These are phyloP conservation scores for Zopfia rhizophila DNA, from an alignment of 2,329 filamentous ascomycete genomes.

Conservation along the genomic window DNA sequence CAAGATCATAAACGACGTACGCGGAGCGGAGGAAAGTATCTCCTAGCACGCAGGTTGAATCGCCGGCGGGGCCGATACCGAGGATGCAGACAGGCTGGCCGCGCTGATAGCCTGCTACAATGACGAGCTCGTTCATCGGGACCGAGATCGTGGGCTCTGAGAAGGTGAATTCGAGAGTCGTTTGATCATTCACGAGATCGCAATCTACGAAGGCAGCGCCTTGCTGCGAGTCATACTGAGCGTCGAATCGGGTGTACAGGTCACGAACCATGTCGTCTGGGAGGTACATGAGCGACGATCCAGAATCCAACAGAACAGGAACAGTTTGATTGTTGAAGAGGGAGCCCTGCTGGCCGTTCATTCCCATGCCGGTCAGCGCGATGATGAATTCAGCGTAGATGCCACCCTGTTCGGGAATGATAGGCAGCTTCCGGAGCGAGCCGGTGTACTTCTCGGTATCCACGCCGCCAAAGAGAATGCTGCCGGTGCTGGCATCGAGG, in stretches of 20 bases:
- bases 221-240: slow-evolving; percentile 53
- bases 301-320: slow-evolving; percentile 77
- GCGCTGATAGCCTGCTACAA: slow-evolving; percentile 58
- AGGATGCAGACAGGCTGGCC: slow-evolving; percentile 58
- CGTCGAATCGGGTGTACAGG: slow-evolving; percentile 55
- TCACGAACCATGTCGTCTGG: slow-evolving; percentile 67
- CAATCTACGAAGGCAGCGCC: slow-evolving; percentile 65
- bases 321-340: slow-evolving; percentile 55
- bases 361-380: slow-evolving; percentile 60
- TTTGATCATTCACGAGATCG: slow-evolving; percentile 58
- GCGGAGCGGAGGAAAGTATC: slow-evolving; percentile 72
- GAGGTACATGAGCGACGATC: slow-evolving; percentile 77
- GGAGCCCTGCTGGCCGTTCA: slow-evolving; percentile 54
- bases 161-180: slow-evolving; percentile 68
- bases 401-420: slow-evolving; percentile 60
- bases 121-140: slow-evolving; percentile 65
- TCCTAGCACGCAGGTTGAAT: slow-evolving; percentile 63
- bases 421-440: slow-evolving; percentile 68
- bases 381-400: slow-evolving; percentile 66
- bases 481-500: slow-evolving; percentile 71
- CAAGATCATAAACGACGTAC: slow-evolving; percentile 71
- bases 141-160: slow-evolving; percentile 65
- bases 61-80: slow-evolving; percentile 61
- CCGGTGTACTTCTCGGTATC: slow-evolving; percentile 79
- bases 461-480: slow-evolving; percentile 82